phyloP scores from a whole-genome alignment of 345 rosid genomes.

The Physaria fendleri region DNA sequence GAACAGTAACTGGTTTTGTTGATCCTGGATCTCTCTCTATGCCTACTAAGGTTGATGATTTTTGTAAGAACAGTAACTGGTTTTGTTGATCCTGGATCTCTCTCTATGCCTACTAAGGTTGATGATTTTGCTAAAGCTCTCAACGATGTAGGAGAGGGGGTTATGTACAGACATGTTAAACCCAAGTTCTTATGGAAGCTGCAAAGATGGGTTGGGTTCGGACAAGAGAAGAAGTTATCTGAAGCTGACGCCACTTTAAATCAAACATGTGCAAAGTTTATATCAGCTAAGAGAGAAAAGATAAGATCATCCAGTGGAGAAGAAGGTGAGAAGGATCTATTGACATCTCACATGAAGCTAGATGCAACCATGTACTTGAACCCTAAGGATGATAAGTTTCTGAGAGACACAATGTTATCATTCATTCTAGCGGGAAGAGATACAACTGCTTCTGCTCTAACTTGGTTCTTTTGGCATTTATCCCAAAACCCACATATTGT shows the following conservation, averaged over 20 bases:
- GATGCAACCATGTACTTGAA: neutral
- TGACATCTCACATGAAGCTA: neutral
- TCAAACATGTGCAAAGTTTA: neutral
- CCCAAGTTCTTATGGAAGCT: slow-evolving; percentile 4
- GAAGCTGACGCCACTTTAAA: neutral
- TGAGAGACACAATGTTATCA: neutral
- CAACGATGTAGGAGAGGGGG: neutral
- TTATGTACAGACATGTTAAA: neutral
- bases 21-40: neutral
- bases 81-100: neutral
- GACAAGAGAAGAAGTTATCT: neutral
- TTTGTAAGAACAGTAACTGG: neutral
- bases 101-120: neutral
- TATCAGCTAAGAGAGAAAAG: neutral
- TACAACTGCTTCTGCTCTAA: neutral
- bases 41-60: too few species aligned
- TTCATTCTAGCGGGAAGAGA: neutral
- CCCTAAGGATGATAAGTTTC: neutral
- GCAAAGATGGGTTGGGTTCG: neutral
- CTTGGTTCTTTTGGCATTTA: slow-evolving; percentile 6
- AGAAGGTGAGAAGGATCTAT: neutral
- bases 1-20: neutral
- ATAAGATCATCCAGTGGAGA: neutral
- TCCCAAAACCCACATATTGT: neutral
- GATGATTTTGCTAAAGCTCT: neutral